Percentiles rank a stretch among this genome's conserved stretches.
Conservation (phyloP, 805 yeast genomes). For the Ogataea trehaloabstinens region DNA sequence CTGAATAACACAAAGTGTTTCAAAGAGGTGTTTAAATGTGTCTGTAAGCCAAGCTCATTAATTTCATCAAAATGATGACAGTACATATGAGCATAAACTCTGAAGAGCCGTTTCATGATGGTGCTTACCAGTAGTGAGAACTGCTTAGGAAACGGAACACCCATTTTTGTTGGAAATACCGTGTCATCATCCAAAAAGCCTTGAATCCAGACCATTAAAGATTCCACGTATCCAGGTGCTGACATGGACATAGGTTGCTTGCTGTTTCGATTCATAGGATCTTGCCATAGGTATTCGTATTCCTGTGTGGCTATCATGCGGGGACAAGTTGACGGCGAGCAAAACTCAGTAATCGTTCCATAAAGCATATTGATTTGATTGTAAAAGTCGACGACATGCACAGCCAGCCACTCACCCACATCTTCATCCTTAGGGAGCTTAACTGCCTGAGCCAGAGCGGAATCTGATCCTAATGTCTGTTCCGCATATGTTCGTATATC, state of each 20-base stretch:
- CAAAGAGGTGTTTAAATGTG: constrained; percentile 88
- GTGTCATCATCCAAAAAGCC: constrained; percentile 86
- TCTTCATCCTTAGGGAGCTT: constrained; percentile 92
- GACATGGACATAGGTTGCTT: constrained; percentile 81
- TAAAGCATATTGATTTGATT: constrained; percentile 95
- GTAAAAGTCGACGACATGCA: constrained; percentile 95
- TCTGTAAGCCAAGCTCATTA: constrained; percentile 85
- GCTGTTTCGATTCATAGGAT: constrained; percentile 49
- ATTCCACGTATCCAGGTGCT: constrained; percentile 94
- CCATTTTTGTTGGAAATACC: constrained; percentile 84
- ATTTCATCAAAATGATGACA: constrained; percentile 98
- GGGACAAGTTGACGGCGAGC: constrained; percentile 94
- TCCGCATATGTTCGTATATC: constrained; percentile 89
- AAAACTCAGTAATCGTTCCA: constrained; percentile 93
- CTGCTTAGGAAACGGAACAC: constrained; percentile 88
- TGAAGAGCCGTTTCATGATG: constrained; percentile 83
- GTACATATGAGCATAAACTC: constrained; percentile 96
- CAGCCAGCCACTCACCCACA: constrained; percentile 91
- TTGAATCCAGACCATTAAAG: constrained; percentile 93
- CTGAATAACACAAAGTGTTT: constrained; percentile 91
- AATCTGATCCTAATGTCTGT: constrained; percentile 90
- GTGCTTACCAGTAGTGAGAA: constrained; percentile 79
- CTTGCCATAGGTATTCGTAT: constrained; percentile 97
- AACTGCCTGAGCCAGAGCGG: constrained; percentile 89
- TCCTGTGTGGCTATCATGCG: constrained; percentile 97